Evolutionary conservation across 2,329 filamentous ascomycete genomes (phyloP), one percentile per base, ranked within the genome.

Genomic region (Thelonectria discophora): DNA sequence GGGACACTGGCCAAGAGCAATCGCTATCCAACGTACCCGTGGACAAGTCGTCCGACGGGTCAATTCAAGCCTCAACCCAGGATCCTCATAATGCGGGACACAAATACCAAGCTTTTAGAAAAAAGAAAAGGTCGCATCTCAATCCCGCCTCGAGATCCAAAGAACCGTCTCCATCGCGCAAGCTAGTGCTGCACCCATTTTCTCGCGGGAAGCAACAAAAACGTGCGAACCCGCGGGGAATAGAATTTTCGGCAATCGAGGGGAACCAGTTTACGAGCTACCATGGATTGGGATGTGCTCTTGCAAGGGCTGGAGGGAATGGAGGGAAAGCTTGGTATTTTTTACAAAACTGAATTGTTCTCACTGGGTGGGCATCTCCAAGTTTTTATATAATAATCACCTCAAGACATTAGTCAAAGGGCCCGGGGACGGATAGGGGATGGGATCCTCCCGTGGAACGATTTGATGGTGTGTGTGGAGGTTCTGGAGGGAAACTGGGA

Each of bases 391-490:
- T 37, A 48, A 30, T 46, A n/a, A 34, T 46, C 21, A 34, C 27
- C 50, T 32, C 37, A 45, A 34, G 10, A 20, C 40, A 54, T 46
- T 46, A 46, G 40, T 54, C 40, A 54, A 27, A 30, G 7, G 24
- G 5, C 27, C 27, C 5, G 27, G n/a, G 7, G n/a, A 17, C 10
- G 21, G 7, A 17, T 17, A 24, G 21, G n/a, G 20, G 24, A 43
- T 54, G 15, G 51, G 9, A 42, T 17, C 17, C 43, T 45, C 17
- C 30, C 20, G 21, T 18, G 43, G 37, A 24, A 30, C 18, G 42
- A 55, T 15, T 39, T 55, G 34, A 42, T 55, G 27, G 27, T 17
- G 37, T 27, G 51, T 45, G 45, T 32, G 34, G 34, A 15, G 6
- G 21, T 24, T 24, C 3, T 4, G 3, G 42, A 30, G 42, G 12